Conservation (phyloP, 306 rosid genomes). For the Casuarina glauca region DNA sequence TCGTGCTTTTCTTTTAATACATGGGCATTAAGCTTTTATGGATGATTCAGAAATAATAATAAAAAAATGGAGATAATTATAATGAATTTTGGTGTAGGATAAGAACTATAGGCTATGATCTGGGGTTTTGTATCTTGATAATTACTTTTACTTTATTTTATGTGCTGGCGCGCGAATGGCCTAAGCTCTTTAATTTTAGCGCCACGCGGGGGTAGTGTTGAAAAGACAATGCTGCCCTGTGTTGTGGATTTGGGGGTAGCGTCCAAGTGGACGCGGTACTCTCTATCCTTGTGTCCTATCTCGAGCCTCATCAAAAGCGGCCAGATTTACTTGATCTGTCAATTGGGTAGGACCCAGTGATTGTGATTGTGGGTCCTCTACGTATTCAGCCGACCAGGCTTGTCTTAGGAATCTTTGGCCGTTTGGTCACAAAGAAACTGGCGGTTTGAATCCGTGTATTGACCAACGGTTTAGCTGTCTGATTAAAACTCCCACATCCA, state of each 20-base stretch:
- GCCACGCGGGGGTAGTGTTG: not conserved
- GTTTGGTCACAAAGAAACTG: too few species aligned
- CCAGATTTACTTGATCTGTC: not conserved
- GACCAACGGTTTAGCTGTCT: not conserved
- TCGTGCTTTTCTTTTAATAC: not conserved
- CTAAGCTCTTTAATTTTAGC: not conserved
- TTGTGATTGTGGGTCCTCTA: not conserved
- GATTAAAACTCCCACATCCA: not conserved
- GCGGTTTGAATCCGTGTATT: too few species aligned
- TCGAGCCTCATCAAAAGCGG: not conserved
- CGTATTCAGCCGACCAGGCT: constrained; percentile 13
- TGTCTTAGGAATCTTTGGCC: not conserved
- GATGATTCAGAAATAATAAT: too few species aligned
- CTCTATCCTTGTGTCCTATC: not conserved
- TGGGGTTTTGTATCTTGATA: too few species aligned
- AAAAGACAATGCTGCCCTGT: constrained; percentile 18
- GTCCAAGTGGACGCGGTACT: not conserved
- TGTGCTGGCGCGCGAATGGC: not conserved
- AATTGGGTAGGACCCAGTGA: not conserved
- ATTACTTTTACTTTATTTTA: not conserved
- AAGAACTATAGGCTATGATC: too few species aligned
- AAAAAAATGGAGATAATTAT: too few species aligned
- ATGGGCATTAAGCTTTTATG: too few species aligned
- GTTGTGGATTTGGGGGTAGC: not conserved
- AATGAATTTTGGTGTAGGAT: too few species aligned